phyloP scores from a whole-genome alignment of 495 filamentous ascomycete genomes.

The Lepraria neglecta region DNA sequence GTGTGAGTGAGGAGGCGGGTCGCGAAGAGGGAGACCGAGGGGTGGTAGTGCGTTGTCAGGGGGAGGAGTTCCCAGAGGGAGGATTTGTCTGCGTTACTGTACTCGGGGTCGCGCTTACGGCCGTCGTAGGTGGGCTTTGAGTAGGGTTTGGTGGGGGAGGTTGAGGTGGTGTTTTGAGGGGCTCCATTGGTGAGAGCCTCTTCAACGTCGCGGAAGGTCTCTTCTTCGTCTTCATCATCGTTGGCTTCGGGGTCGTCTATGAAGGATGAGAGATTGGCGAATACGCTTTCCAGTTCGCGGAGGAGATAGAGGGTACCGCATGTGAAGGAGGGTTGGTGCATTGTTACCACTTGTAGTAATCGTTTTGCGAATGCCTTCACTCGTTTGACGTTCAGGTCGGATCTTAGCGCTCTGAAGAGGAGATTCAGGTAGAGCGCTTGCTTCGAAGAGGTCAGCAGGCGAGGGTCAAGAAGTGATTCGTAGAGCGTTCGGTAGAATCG shows the following conservation, averaged over 20 bases:
- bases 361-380: conserved; percentile 94
- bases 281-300: conserved; percentile 67
- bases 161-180: conserved; percentile 24
- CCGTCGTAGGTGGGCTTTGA: conserved; percentile 58
- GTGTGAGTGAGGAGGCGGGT: conserved; percentile 57
- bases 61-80: conserved; percentile 91
- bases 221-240: conserved; percentile 68
- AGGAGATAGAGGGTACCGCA: conserved; percentile 85
- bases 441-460: conserved; percentile 83
- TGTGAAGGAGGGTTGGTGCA: conserved; percentile 89
- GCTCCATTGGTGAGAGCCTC: conserved; percentile 41
- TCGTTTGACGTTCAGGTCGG: conserved; percentile 76
- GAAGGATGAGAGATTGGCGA: conserved; percentile 66
- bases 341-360: conserved; percentile 71
- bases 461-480: conserved; percentile 85
- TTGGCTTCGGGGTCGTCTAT: conserved; percentile 61
- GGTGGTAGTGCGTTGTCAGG: conserved; percentile 79
- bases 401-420: conserved; percentile 77
- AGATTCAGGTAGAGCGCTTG: conserved; percentile 92
- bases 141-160: neutral
- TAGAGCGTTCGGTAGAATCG: conserved; percentile 94
- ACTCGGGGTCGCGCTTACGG: conserved; percentile 81
- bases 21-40: conserved; percentile 87
- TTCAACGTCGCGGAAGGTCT: conserved; percentile 57
- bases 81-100: conserved; percentile 81